Conservation (phyloP, 75 land plant species). For the Azolla pinnata region DNA sequence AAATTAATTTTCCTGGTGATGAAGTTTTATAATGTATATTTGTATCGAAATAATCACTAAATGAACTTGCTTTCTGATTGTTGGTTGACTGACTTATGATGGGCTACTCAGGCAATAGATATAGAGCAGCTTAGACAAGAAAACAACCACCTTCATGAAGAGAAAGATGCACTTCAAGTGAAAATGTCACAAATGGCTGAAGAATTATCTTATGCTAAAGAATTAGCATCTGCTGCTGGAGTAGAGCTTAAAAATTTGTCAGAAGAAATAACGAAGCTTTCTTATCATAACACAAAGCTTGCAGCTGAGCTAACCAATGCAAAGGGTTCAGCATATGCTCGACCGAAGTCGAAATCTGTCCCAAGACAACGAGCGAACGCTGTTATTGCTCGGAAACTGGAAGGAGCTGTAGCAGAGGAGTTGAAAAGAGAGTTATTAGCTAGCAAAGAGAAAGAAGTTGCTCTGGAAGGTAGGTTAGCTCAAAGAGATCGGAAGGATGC, state of each 20-base stretch:
- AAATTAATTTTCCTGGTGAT: too few species aligned
- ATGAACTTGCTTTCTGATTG: too few species aligned
- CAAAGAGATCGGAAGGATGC: slow-evolving; percentile 40
- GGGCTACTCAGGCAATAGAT: slow-evolving; percentile 50
- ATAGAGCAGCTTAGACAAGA: slow-evolving; percentile 59
- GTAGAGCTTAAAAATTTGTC: slow-evolving; percentile 65
- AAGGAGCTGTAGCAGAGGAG: slow-evolving; percentile 19
- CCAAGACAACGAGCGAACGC: background rate
- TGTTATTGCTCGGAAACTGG: slow-evolving; percentile 7
- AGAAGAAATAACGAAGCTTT: slow-evolving; percentile 67
- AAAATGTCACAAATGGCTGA: slow-evolving; percentile 49
- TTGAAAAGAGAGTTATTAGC: slow-evolving; percentile 37
- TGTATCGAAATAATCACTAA: too few species aligned
- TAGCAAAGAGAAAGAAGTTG: slow-evolving; percentile 40
- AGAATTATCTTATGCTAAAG: slow-evolving; percentile 78
- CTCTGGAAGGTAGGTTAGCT: slow-evolving; percentile 32
- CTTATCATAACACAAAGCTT: slow-evolving; percentile 58
- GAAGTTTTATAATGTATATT: too few species aligned
- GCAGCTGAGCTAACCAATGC: slow-evolving; percentile 32
- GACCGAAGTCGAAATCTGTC: slow-evolving; percentile 15
- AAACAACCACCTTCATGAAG: slow-evolving; percentile 41
- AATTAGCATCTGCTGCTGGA: slow-evolving; percentile 71
- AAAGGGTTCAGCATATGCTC: slow-evolving; percentile 30
- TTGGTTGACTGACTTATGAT: slow-evolving; percentile 5
- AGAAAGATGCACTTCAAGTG: slow-evolving; percentile 53